phyloP scores from a whole-genome alignment of 208 protist species.

The Leishmania amazonensis region DNA sequence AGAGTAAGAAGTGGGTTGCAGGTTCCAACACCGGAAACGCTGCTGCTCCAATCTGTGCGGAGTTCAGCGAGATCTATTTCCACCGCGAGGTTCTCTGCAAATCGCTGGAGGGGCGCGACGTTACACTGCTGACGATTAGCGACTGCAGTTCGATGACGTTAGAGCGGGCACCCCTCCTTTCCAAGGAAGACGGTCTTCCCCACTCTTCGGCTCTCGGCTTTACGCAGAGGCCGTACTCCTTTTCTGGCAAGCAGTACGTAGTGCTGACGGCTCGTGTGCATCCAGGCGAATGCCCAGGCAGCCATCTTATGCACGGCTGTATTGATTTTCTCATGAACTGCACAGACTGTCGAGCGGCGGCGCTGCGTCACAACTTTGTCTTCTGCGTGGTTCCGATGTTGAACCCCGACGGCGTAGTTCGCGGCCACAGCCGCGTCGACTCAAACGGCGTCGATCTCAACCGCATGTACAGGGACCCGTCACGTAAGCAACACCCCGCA shows the following conservation, averaged over 20 bases:
- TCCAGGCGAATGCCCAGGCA: constrained; percentile 92
- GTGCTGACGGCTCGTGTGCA: constrained; percentile 93
- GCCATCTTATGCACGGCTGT: constrained; percentile 93
- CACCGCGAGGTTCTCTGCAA: constrained; percentile 87
- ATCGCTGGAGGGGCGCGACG: constrained; percentile 75
- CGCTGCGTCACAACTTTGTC: constrained; percentile 87
- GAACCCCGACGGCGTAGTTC: constrained; percentile 94
- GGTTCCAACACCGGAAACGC: background rate
- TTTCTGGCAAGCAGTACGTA: constrained; percentile 73
- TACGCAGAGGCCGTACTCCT: constrained; percentile 61
- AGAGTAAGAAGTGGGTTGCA: background rate
- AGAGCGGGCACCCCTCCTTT: constrained; percentile 38
- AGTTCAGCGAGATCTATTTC: constrained; percentile 62
- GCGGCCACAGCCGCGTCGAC: constrained; percentile 94
- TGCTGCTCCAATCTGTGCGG: background rate
- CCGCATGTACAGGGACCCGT: constrained; percentile 90
- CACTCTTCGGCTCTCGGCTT: constrained; percentile 55
- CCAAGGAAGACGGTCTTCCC: constrained; percentile 51
- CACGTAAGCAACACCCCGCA: constrained; percentile 70
- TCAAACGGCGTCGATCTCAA: constrained; percentile 93
- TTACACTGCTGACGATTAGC: constrained; percentile 92
- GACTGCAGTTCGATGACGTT: constrained; percentile 49
- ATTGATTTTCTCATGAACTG: constrained; percentile 87
- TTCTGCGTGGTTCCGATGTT: constrained; percentile 93
- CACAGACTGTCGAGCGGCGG: constrained; percentile 67